Percentiles rank a stretch among this genome's conserved stretches.
These are phyloP conservation scores for Crithidia sp. DNA, from an alignment of 208 protist genomes.

Conservation along the genomic window DNA sequence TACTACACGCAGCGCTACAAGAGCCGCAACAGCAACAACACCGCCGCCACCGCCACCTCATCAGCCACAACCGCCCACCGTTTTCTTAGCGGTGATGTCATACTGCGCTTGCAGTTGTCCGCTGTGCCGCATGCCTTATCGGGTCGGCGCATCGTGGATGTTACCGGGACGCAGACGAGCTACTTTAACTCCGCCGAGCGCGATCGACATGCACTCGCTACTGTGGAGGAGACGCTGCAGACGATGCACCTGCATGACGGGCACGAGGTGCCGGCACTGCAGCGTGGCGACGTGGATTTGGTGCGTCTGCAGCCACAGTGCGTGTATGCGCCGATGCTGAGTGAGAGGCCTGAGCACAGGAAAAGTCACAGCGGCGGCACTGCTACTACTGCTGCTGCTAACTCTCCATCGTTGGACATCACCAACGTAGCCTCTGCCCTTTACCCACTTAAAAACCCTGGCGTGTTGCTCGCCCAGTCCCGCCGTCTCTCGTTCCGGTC, in stretches of 20 bases:
- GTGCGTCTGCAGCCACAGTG: slow-evolving; percentile 54
- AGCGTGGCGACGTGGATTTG: slow-evolving; percentile 62
- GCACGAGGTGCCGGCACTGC: slow-evolving; percentile 73
- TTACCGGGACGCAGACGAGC: slow-evolving; percentile 75
- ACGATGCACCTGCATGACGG: slow-evolving; percentile 88
- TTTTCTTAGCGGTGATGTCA: slow-evolving; percentile 44
- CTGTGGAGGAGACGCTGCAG: slow-evolving; percentile 60
- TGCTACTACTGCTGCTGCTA: neutral
- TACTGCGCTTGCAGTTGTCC: slow-evolving; percentile 36
- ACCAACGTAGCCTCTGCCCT: slow-evolving; percentile 11
- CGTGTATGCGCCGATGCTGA: slow-evolving; percentile 32
- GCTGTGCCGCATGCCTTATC: slow-evolving; percentile 47
- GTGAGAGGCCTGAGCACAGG: neutral
- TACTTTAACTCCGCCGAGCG: slow-evolving; percentile 58
- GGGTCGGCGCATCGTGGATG: slow-evolving; percentile 63
- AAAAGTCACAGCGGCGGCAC: neutral
- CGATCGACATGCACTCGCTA: slow-evolving; percentile 29
- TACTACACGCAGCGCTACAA: slow-evolving; percentile 77
- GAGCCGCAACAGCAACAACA: neutral
- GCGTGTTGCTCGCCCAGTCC: slow-evolving; percentile 31
- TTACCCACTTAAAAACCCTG: slow-evolving; percentile 52
- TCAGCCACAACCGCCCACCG: neutral
- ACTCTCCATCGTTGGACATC: slow-evolving; percentile 1
- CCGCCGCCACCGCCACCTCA: neutral
- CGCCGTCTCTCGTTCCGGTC: slow-evolving; percentile 47